Conservation (phyloP, 2,329 filamentous ascomycete species). For the Calonectria hongkongensis region DNA sequence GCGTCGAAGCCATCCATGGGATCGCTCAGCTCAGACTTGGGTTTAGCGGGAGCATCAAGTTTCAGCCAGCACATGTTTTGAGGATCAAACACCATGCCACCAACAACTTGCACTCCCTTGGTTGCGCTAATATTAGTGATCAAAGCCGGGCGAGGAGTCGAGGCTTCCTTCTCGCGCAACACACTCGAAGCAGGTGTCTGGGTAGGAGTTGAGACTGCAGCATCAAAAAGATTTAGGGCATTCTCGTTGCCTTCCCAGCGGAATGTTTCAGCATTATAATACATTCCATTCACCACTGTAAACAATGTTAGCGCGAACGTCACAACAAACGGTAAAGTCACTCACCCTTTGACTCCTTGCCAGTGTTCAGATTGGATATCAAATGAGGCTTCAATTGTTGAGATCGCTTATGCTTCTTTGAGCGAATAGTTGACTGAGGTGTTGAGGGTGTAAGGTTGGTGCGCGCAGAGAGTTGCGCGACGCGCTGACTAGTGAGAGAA, state of each 20-base stretch:
- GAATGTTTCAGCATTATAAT: constrained; percentile 90
- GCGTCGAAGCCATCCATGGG: constrained; percentile 80
- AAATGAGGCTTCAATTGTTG: constrained; percentile 87
- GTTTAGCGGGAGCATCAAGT: constrained; percentile 71
- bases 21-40: constrained; percentile 71
- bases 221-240: constrained; percentile 85
- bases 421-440: constrained; percentile 66
- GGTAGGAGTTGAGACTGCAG: constrained; percentile 73
- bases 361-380: constrained; percentile 86
- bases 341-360: constrained; percentile 88
- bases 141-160: constrained; percentile 82
- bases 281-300: constrained; percentile 93
- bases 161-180: constrained; percentile 73
- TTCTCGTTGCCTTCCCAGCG: constrained; percentile 99
- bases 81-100: constrained; percentile 99
- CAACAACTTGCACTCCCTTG: constrained; percentile 93
- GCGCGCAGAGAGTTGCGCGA: constrained; percentile 71
- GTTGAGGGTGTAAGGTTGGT: constrained; percentile 65
- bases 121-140: constrained; percentile 92
- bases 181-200: constrained; percentile 64
- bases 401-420: constrained; percentile 75
- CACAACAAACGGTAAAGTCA: constrained; percentile 1
- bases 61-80: constrained; percentile 99
- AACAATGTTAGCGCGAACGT: constrained; percentile 55
- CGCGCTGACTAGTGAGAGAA: constrained; percentile 73